Conservation (phyloP, 2,329 filamentous ascomycete genomes). For the Ramichloridium luteum region DNA sequence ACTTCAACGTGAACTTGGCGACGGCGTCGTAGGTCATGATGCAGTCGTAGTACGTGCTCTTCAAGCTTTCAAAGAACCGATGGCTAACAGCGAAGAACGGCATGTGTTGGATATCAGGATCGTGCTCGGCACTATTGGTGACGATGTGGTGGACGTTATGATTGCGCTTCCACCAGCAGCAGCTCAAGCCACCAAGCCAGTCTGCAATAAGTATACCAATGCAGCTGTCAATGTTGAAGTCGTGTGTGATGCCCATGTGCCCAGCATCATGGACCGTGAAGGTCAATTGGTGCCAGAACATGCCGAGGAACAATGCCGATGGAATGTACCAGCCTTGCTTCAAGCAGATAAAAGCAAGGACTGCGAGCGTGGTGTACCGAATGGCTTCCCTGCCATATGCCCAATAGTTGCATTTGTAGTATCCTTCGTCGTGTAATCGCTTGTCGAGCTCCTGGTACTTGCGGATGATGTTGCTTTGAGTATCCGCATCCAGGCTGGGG, state of each 20-base stretch:
- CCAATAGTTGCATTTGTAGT: slow-evolving; percentile 75
- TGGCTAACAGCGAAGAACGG: slow-evolving; percentile 57
- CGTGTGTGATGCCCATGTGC: slow-evolving; percentile 94
- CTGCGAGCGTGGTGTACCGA: slow-evolving; percentile 60
- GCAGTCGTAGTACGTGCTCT: slow-evolving; percentile 54
- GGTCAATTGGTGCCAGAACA: slow-evolving; percentile 87
- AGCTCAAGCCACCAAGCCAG: slow-evolving; percentile 74
- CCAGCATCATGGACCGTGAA: slow-evolving; percentile 92
- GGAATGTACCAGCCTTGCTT: slow-evolving; percentile 35
- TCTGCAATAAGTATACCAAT: slow-evolving; percentile 87
- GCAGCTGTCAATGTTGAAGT: slow-evolving; percentile 67
- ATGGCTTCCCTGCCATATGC: slow-evolving; percentile 63
- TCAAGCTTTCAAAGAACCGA: slow-evolving; percentile 51
- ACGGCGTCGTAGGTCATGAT: slow-evolving; percentile 50
- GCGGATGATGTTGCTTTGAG: slow-evolving; percentile 60
- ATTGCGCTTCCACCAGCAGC: slow-evolving; percentile 95
- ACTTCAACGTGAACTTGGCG: slow-evolving; percentile 47
- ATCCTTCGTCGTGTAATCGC: slow-evolving; percentile 57
- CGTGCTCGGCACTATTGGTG: slow-evolving; percentile 88
- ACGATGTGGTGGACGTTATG: slow-evolving; percentile 97
- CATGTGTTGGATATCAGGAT: slow-evolving; percentile 77
- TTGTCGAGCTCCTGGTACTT: slow-evolving; percentile 74
- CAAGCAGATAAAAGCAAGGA: slow-evolving; percentile 42
- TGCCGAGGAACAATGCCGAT: slow-evolving; percentile 64
- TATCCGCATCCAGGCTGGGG: slow-evolving; percentile 59